Percentiles rank a stretch among this genome's conserved stretches.
phyloP scores from a whole-genome alignment of 345 rosid genomes.

The Kernera saxatilis region DNA sequence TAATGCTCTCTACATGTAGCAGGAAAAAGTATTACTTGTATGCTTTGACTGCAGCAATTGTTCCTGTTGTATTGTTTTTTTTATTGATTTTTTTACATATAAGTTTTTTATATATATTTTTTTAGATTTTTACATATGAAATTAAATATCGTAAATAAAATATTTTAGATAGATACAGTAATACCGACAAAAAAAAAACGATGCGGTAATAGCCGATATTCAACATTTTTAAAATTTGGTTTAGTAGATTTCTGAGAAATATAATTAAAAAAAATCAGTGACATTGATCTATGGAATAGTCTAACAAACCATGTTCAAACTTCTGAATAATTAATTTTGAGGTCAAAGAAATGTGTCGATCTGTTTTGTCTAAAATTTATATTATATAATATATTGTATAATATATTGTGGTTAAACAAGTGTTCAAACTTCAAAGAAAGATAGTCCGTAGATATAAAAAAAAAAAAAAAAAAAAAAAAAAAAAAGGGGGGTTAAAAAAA shows the following conservation, averaged over 20 bases:
- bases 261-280: background rate
- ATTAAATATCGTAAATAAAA: background rate
- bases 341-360: constrained; percentile 10
- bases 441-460: no score
- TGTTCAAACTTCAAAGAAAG: no score
- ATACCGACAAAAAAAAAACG: no score
- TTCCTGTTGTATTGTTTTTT: no score
- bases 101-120: no score
- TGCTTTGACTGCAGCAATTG: no score
- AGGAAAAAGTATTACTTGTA: no score
- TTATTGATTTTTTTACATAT: no score
- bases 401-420: background rate
- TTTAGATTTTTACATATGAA: no score
- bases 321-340: background rate
- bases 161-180: background rate
- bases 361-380: background rate
- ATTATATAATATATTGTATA: background rate
- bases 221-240: background rate
- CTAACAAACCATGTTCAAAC: constrained; percentile 11
- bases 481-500: no score
- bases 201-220: background rate
- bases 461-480: no score
- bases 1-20: no score
- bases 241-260: background rate
- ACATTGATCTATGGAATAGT: background rate